Evolutionary conservation across 108 stramenopile species (phyloP).

Genomic region (Conticribra weissflogii): DNA sequence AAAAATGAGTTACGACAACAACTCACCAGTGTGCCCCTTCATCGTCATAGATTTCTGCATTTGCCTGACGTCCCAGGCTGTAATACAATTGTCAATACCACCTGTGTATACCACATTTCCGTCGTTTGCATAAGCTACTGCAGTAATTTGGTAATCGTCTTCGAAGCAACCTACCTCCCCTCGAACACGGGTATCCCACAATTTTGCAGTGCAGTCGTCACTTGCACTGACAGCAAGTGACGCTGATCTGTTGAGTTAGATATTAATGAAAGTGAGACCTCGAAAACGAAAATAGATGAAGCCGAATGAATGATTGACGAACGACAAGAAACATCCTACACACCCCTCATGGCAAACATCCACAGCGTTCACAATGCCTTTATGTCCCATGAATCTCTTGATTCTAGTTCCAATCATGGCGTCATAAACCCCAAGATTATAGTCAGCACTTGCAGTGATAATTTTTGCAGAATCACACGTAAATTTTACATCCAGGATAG

Average conservation of each 20-base stretch:
- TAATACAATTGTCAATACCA: slow-evolving; percentile 88
- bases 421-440: slow-evolving; percentile 79
- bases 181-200: slow-evolving; percentile 81
- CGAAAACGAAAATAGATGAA: background rate
- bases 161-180: slow-evolving; percentile 53
- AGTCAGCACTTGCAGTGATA: slow-evolving; percentile 83
- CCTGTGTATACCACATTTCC: slow-evolving; percentile 75
- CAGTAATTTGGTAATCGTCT: slow-evolving; percentile 75
- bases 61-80: slow-evolving; percentile 76
- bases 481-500: slow-evolving; percentile 81
- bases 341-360: slow-evolving; percentile 39
- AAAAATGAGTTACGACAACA: no score
- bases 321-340: background rate
- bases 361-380: slow-evolving; percentile 69
- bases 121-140: slow-evolving; percentile 71
- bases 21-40: slow-evolving; percentile 71
- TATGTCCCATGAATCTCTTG: slow-evolving; percentile 63
- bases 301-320: background rate
- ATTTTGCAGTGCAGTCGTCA: slow-evolving; percentile 72
- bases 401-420: slow-evolving; percentile 58
- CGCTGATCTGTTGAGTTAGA: slow-evolving; percentile 33
- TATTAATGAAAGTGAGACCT: no score
- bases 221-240: slow-evolving; percentile 66
- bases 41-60: slow-evolving; percentile 60
- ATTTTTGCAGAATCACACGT: slow-evolving; percentile 56